These are phyloP conservation scores for Sordariomycetes sp. DNA, from an alignment of 2,329 filamentous ascomycete species.

Conservation along the genomic window DNA sequence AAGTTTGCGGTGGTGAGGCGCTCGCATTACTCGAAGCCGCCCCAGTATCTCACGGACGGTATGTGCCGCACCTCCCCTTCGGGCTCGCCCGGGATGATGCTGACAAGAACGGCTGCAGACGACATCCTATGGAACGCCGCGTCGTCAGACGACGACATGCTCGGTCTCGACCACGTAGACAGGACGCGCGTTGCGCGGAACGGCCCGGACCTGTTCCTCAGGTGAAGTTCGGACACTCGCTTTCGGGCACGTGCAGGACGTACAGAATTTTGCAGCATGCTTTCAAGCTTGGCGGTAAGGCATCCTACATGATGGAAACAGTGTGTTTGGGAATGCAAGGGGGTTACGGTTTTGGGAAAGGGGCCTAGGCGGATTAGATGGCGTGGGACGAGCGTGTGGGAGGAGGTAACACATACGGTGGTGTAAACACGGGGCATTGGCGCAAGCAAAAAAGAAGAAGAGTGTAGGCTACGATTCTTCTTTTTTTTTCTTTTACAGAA, in stretches of 20 bases:
- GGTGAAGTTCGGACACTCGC: constrained; percentile 8
- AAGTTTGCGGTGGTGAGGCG: constrained; percentile 79
- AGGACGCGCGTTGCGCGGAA: constrained; percentile 47
- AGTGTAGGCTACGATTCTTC: constrained; percentile 1
- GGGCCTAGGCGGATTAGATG: background rate
- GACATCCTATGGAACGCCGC: constrained; percentile 45
- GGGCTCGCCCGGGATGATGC: background rate
- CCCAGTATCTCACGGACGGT: constrained; percentile 83
- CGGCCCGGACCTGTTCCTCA: constrained; percentile 51
- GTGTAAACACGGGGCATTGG: background rate
- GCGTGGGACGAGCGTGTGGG: background rate
- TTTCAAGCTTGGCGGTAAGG: background rate
- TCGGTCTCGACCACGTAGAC: constrained; percentile 58
- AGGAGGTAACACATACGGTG: background rate
- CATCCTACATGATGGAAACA: background rate
- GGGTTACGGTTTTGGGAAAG: background rate
- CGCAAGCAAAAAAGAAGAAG: background rate
- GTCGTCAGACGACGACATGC: constrained; percentile 45
- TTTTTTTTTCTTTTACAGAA: background rate
- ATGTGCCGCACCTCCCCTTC: constrained; percentile 21
- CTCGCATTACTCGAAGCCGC: constrained; percentile 64
- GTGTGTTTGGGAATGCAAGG: background rate
- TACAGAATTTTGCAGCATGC: background rate
- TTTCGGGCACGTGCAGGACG: background rate
- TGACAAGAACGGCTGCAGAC: constrained; percentile 30